A percentile compares a stretch with the other conserved stretches of the same genome.
phyloP scores from a whole-genome alignment of 805 yeast genomes.

The Blastobotrys robertii region DNA sequence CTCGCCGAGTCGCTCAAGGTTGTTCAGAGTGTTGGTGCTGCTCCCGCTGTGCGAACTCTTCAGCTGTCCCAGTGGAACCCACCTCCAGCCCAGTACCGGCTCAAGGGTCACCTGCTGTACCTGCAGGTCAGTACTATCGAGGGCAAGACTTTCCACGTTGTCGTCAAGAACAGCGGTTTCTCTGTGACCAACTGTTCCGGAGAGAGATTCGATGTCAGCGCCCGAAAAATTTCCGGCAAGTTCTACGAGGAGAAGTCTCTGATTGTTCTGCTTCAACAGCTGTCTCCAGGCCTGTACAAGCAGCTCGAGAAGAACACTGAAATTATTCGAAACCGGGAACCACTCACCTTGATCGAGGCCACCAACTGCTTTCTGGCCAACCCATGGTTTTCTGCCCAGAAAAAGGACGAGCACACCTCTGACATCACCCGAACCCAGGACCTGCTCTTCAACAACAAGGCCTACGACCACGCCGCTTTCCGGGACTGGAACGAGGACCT shows the following conservation, averaged over 20 bases:
- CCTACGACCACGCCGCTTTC: constrained; percentile 45
- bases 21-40: constrained; percentile 3
- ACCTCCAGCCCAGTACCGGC: constrained; percentile 51
- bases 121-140: constrained; percentile 70
- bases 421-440: constrained; percentile 57
- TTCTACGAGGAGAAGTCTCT: constrained; percentile 41
- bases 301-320: constrained; percentile 45
- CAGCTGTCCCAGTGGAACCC: constrained; percentile 81
- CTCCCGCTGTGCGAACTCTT: constrained; percentile 44
- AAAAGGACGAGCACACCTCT: constrained; percentile 28
- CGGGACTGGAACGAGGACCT: constrained; percentile 90
- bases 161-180: constrained; percentile 73
- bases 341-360: constrained; percentile 36
- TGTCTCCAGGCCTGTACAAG: constrained; percentile 53
- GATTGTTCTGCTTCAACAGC: constrained; percentile 46
- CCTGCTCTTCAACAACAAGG: constrained; percentile 42
- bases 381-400: constrained; percentile 55
- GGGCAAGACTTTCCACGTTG: constrained; percentile 67
- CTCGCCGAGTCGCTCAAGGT: constrained; percentile 11
- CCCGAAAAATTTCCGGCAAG: constrained; percentile 27
- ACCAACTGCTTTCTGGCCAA: constrained; percentile 48
- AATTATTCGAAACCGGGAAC: constrained; percentile 22
- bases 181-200: constrained; percentile 62
- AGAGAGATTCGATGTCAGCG: constrained; percentile 59
- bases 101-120: constrained; percentile 73